These are phyloP conservation scores for Sarocladiaceae sp. DNA, from an alignment of 2,329 filamentous ascomycete species.

Conservation along the genomic window DNA sequence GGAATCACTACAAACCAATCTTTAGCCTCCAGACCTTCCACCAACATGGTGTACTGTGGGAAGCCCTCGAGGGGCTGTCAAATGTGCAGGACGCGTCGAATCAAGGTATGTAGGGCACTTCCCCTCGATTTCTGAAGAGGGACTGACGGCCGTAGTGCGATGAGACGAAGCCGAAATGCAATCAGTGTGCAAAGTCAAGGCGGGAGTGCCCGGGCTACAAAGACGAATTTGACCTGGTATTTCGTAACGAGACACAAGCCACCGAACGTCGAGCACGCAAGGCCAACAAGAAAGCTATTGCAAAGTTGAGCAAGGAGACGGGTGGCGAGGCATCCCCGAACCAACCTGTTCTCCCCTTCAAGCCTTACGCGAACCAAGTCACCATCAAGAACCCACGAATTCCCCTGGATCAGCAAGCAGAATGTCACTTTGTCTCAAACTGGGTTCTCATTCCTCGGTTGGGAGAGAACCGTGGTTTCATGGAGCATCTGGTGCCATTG, in stretches of 20 bases:
- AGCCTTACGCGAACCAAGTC: conserved; percentile 12
- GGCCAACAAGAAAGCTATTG: conserved; percentile 41
- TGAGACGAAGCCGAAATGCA: conserved; percentile 59
- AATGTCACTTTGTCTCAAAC: conserved; percentile 55
- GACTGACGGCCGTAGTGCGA: conserved; percentile 47
- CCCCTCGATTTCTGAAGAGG: not conserved
- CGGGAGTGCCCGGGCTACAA: conserved; percentile 61
- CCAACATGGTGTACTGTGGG: conserved; percentile 58
- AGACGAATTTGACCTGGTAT: conserved; percentile 66
- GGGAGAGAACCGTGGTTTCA: conserved; percentile 46
- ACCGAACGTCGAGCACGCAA: conserved; percentile 57
- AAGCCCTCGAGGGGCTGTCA: conserved; percentile 65
- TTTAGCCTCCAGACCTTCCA: too few species aligned
- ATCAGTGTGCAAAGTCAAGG: conserved; percentile 57
- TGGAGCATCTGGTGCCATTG: conserved; percentile 54
- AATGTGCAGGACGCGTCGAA: conserved; percentile 66
- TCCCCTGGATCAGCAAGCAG: conserved; percentile 47
- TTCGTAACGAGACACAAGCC: conserved; percentile 65
- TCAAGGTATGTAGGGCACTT: conserved; percentile 51
- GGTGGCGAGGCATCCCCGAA: not conserved
- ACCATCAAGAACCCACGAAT: conserved; percentile 19
- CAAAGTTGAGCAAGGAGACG: conserved; percentile 25
- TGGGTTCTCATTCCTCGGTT: conserved; percentile 49
- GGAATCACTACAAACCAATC: too few species aligned
- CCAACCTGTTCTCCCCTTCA: conserved; percentile 5